phyloP scores from a whole-genome alignment of 2,329 filamentous ascomycete genomes.

The Sporothrix variecibatus region DNA sequence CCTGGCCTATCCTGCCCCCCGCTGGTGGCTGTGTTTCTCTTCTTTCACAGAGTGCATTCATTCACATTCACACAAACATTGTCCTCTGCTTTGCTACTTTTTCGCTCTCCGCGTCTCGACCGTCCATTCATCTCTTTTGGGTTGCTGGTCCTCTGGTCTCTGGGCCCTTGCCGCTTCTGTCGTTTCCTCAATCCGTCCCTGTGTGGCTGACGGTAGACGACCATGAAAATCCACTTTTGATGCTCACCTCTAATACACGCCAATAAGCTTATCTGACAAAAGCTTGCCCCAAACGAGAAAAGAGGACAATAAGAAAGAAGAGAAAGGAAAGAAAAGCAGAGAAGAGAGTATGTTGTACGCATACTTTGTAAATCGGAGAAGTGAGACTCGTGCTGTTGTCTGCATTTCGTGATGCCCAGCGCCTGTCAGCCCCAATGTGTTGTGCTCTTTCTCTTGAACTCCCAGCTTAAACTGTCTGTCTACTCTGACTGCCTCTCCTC shows the following conservation, averaged over 20 bases:
- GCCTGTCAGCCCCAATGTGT: background rate
- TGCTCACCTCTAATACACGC: background rate
- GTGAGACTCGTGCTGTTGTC: background rate
- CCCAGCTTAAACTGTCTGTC: background rate
- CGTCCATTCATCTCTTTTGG: background rate
- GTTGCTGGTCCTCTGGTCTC: background rate
- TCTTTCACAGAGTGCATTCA: background rate
- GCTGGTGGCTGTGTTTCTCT: background rate
- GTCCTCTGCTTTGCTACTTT: background rate
- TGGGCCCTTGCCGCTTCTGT: no score
- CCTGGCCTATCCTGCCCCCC: background rate
- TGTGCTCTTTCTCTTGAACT: background rate
- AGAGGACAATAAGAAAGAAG: background rate
- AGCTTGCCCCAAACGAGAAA: background rate
- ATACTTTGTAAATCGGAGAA: background rate
- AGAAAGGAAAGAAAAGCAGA: background rate
- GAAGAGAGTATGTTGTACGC: background rate
- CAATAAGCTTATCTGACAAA: conserved; percentile 13
- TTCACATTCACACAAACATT: background rate
- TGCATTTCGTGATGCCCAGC: background rate
- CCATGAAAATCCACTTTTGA: background rate
- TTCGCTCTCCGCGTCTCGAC: background rate
- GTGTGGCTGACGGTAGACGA: background rate
- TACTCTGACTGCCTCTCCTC: background rate
- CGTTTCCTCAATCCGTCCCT: background rate